Conservation (phyloP, 495 filamentous ascomycete species). For the Neurospora sp. region DNA sequence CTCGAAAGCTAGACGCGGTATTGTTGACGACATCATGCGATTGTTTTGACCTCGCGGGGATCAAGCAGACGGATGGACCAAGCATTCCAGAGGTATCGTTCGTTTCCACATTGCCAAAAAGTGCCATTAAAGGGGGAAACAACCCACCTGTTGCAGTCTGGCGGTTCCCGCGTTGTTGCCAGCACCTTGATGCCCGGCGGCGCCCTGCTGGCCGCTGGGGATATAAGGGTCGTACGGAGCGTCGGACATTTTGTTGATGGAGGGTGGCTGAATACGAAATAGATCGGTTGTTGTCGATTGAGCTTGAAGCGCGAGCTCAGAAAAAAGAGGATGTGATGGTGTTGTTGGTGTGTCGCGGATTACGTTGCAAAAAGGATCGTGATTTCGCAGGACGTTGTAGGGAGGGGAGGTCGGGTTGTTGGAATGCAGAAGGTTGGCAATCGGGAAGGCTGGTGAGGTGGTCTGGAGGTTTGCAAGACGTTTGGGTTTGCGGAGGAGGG, state of each 20-base stretch:
- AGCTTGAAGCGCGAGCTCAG: slow-evolving; percentile 1
- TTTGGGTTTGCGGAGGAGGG: slow-evolving; percentile 19
- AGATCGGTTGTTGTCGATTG: neutral
- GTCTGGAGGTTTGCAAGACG: slow-evolving; percentile 13
- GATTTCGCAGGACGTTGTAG: slow-evolving; percentile 6
- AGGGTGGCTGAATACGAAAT: neutral
- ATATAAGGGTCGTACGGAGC: slow-evolving; percentile 90
- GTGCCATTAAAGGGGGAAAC: slow-evolving; percentile 3
- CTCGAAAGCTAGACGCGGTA: neutral
- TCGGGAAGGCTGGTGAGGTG: slow-evolving; percentile 11
- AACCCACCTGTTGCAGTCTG: slow-evolving; percentile 70
- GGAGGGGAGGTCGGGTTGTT: slow-evolving; percentile 7
- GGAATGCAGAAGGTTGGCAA: slow-evolving; percentile 12
- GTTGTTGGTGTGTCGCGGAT: slow-evolving; percentile 1
- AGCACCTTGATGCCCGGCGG: slow-evolving; percentile 25
- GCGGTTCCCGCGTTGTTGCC: slow-evolving; percentile 28
- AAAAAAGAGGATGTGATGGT: neutral
- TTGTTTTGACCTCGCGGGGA: neutral
- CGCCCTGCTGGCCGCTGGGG: slow-evolving; percentile 51
- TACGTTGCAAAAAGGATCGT: slow-evolving; percentile 8
- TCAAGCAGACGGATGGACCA: neutral
- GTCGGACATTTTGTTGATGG: slow-evolving; percentile 41
- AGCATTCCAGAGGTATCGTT: neutral
- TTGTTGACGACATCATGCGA: neutral
- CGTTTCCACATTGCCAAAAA: neutral